Conservation (phyloP, 2,329 filamentous ascomycete species). For the Xylaria multiplex region DNA sequence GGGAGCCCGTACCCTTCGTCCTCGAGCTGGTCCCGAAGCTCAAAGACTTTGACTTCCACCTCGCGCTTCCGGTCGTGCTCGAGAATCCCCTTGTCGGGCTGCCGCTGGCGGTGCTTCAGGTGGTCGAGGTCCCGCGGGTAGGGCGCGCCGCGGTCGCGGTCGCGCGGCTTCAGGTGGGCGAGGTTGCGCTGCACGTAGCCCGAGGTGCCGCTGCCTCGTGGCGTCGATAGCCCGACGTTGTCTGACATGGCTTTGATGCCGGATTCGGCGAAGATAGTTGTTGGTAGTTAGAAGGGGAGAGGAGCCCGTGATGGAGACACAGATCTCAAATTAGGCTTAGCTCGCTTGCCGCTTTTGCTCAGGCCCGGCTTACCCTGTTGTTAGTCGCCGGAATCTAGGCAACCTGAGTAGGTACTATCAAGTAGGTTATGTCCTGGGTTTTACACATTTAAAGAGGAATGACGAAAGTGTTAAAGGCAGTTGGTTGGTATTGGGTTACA, state of each 20-base stretch:
- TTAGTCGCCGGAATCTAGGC: too few relatives aligned
- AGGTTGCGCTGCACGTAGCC: constrained; percentile 98
- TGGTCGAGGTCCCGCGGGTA: constrained; percentile 75
- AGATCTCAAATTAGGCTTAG: too few relatives aligned
- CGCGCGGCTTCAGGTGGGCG: constrained; percentile 86
- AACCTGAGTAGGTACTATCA: too few relatives aligned
- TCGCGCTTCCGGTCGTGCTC: constrained; percentile 93
- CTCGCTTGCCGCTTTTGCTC: too few relatives aligned
- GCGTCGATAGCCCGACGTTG: constrained; percentile 95
- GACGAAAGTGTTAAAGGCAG: too few relatives aligned
- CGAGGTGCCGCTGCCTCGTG: constrained; percentile 93
- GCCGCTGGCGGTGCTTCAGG: constrained; percentile 78
- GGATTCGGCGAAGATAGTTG: background rate
- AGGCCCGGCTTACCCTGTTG: too few relatives aligned
- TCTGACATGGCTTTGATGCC: constrained; percentile 75
- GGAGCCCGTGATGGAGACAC: background rate
- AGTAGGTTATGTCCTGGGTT: too few relatives aligned
- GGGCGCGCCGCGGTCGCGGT: constrained; percentile 79
- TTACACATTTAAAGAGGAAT: too few relatives aligned
- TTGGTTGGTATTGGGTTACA: too few relatives aligned
- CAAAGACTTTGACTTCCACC: constrained; percentile 93
- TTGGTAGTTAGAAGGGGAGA: background rate
- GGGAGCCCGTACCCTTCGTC: constrained; percentile 74
- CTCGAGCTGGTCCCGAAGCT: constrained; percentile 89
- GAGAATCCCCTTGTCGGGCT: constrained; percentile 91